phyloP scores from a whole-genome alignment of 148 eudicot species.

The Amaranthus palmeri region DNA sequence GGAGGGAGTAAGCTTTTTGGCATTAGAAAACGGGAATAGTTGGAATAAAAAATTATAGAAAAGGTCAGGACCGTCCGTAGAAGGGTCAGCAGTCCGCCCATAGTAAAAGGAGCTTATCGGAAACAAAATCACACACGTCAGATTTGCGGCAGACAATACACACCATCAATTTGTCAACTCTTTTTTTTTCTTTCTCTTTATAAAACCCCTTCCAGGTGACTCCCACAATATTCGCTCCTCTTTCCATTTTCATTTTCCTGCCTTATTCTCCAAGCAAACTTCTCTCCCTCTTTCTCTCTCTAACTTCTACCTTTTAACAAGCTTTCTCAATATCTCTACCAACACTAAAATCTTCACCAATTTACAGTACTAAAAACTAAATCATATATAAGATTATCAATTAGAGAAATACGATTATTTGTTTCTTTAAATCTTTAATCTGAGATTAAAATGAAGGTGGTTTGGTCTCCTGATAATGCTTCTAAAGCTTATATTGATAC shows the following conservation, averaged over 20 bases:
- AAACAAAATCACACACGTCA: background rate
- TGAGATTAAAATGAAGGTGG: slow-evolving; percentile 52
- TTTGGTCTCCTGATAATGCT: slow-evolving; percentile 81
- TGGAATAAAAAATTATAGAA: too few species aligned
- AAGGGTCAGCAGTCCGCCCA: background rate
- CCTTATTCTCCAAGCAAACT: background rate
- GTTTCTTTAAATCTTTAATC: too few species aligned
- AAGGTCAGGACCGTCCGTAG: background rate
- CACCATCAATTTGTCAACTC: background rate
- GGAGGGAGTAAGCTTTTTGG: too few species aligned
- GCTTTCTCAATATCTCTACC: too few species aligned
- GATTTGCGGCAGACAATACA: slow-evolving; percentile 6
- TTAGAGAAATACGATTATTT: too few species aligned
- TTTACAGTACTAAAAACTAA: too few species aligned
- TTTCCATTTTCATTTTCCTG: background rate
- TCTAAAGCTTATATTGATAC: slow-evolving; percentile 79
- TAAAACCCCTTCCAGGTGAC: background rate
- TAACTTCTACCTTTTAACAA: too few species aligned
- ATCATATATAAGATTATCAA: too few species aligned
- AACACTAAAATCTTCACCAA: too few species aligned
- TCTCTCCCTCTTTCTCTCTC: background rate
- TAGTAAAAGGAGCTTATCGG: slow-evolving; percentile 8
- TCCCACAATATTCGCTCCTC: background rate
- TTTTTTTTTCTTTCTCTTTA: background rate
- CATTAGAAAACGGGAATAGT: too few species aligned